Conservation (phyloP, 2,329 filamentous ascomycete species). For the Alternaria incomplexa region DNA sequence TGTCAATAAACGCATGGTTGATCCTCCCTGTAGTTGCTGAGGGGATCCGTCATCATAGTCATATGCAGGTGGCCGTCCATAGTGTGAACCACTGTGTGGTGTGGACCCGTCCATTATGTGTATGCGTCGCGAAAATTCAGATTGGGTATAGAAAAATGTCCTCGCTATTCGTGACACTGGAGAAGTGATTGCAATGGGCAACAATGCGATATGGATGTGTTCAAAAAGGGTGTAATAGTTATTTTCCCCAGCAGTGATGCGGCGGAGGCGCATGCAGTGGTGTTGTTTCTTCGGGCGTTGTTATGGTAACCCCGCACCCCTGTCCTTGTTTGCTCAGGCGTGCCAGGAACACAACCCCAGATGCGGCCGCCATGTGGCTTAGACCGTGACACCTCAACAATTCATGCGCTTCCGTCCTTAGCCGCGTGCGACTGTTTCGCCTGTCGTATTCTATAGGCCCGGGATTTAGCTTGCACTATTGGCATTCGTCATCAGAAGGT, state of each 20-base stretch:
- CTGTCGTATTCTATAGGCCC: conserved; percentile 3
- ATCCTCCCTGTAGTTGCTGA: conserved; percentile 47
- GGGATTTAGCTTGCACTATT: not conserved
- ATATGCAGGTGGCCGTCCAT: conserved; percentile 54
- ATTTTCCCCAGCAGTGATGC: conserved; percentile 6
- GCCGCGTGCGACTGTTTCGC: not conserved
- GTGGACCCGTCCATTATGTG: conserved; percentile 41
- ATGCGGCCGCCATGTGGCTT: conserved; percentile 7
- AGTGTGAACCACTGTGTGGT: conserved; percentile 44
- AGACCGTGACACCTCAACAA: conserved; percentile 4
- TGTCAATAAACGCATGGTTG: conserved; percentile 59
- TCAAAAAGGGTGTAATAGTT: conserved; percentile 17
- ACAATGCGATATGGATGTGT: conserved; percentile 26
- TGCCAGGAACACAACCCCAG: conserved; percentile 10
- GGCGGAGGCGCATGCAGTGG: conserved; percentile 4
- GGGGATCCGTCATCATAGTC: conserved; percentile 50
- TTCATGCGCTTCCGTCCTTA: conserved; percentile 1
- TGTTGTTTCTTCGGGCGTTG: conserved; percentile 21
- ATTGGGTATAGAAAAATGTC: conserved; percentile 1
- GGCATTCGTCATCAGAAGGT: not conserved
- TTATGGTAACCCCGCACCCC: conserved; percentile 8
- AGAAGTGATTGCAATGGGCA: conserved; percentile 13
- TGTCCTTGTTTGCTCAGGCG: conserved; percentile 6
- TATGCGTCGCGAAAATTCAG: conserved; percentile 4
- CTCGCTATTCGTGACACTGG: not conserved